Conservation (phyloP, 192 early-diverging fungal species). For the Backusella tarrabulga region DNA sequence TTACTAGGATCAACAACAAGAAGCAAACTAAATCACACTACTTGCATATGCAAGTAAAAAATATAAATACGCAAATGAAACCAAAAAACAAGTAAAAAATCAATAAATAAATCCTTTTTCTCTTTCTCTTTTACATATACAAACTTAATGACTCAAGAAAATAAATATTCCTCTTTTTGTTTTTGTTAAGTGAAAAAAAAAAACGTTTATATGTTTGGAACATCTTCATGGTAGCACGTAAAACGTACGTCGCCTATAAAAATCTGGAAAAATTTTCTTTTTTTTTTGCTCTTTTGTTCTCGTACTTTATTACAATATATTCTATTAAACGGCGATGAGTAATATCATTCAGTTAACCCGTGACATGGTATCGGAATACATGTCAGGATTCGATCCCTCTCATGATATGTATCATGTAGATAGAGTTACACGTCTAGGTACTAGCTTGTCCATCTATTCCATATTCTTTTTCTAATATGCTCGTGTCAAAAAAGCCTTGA, state of each 20-base stretch:
- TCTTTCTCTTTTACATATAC: neutral
- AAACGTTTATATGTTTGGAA: neutral
- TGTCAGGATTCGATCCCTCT: slow-evolving; percentile 65
- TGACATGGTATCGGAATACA: slow-evolving; percentile 58
- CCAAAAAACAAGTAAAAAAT: neutral
- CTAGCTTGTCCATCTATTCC: neutral
- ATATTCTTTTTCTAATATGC: neutral
- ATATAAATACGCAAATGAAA: neutral
- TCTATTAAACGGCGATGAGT: neutral
- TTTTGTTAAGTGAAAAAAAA: neutral
- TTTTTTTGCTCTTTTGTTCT: slow-evolving; percentile 9
- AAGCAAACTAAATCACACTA: neutral
- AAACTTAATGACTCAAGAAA: neutral
- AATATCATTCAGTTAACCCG: slow-evolving; percentile 38
- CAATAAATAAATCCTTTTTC: neutral
- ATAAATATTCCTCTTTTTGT: neutral
- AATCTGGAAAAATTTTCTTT: neutral
- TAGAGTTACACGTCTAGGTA: slow-evolving; percentile 60
- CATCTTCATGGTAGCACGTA: neutral
- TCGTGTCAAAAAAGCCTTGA: slow-evolving; percentile 25
- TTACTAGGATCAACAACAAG: neutral
- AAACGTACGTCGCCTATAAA: neutral
- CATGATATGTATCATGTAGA: slow-evolving; percentile 71
- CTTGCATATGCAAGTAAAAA: neutral
- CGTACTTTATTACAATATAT: neutral